Base-by-base conservation (phyloP, 2,329 filamentous ascomycete species). In the Nakataea oryzae region DNA sequence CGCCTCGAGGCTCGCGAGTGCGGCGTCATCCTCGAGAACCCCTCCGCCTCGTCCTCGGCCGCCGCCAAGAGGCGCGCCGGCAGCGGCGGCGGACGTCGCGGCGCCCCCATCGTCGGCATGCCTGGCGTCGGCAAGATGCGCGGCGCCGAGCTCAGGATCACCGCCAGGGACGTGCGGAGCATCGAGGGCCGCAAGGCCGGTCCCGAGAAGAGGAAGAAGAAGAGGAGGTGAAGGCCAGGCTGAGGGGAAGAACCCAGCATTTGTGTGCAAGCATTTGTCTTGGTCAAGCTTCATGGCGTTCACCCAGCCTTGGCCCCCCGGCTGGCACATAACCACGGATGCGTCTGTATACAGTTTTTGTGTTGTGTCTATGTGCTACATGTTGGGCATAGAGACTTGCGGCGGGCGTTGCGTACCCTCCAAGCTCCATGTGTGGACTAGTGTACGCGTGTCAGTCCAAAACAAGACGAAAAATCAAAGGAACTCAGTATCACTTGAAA, bases 1-100 rank as follows among this genome's bases (percentile, higher is more conserved):
- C 80, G 93, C 50, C 80, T 79, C 54, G 91, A 96, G 73, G 95
- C 95, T 2, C 85, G 82, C 70, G 93, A 97, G 79, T 96, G 93
- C 69, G 95, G 93, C 7, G 87, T 97, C 68, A 86, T 97, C 59
- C 78, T 97, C 41, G 95, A 97, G 78, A 81, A 79, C 64, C 69
- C 71, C 29, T 32, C 62, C 24, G 27, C 57, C 14, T 78, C 78
- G 56, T 66, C 71, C 30, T 72, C 72, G 65, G 75, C 72, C 47
- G 72, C 68, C 62, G 77, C 72, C 62, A 71, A 73, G 62, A 78
- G 73, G 63, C 76, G 74, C 63, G 76, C 76, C 61, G 79, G 73
- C 58, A 63, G 69, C 63, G 66, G 71, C 60, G 71, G 68, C 66
- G 71, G 76, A 82, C n/a, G 50, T 9, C 27, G 65, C 28, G 26